Percentiles rank a stretch among this genome's conserved stretches.
These are phyloP conservation scores for Diplogelasinospora grovesii DNA, from an alignment of 495 filamentous ascomycete genomes.

Conservation along the genomic window DNA sequence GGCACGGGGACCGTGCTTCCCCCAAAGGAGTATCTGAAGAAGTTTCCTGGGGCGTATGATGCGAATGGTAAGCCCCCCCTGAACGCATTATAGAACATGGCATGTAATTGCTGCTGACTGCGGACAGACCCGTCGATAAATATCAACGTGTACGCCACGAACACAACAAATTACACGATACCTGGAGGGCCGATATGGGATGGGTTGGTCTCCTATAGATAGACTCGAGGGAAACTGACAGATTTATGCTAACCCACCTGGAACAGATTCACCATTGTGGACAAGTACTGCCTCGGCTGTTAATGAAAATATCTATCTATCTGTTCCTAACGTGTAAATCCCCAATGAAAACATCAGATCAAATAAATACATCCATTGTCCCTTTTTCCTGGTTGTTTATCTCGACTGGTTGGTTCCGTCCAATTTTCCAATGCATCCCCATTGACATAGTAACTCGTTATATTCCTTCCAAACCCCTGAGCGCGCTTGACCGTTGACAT, in stretches of 20 bases:
- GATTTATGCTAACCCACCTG: too few species aligned
- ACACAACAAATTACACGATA: slow-evolving; percentile 33
- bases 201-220: slow-evolving; percentile 26
- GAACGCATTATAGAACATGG: not conserved
- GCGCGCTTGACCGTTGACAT: too few species aligned
- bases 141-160: slow-evolving; percentile 42
- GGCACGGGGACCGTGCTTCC: slow-evolving; percentile 36
- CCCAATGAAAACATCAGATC: too few species aligned
- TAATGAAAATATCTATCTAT: too few species aligned
- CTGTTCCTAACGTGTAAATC: too few species aligned
- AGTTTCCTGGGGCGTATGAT: slow-evolving; percentile 44
- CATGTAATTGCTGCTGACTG: slow-evolving; percentile 13
- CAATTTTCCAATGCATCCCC: too few species aligned
- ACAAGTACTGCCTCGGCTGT: slow-evolving; percentile 28
- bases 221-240: too few species aligned
- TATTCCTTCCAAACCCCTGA: too few species aligned
- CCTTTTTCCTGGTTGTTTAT: too few species aligned
- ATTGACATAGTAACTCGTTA: too few species aligned
- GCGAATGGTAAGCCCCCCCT: slow-evolving; percentile 30
- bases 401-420: too few species aligned
- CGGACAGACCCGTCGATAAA: slow-evolving; percentile 41
- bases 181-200: slow-evolving; percentile 41
- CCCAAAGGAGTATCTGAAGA: slow-evolving; percentile 34
- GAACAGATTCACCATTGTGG: slow-evolving; percentile 13
- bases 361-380: too few species aligned